A percentile compares a stretch with the other conserved stretches of the same genome.
phyloP scores from a whole-genome alignment of 306 rosid genomes.

The Crataegus laevigata region DNA sequence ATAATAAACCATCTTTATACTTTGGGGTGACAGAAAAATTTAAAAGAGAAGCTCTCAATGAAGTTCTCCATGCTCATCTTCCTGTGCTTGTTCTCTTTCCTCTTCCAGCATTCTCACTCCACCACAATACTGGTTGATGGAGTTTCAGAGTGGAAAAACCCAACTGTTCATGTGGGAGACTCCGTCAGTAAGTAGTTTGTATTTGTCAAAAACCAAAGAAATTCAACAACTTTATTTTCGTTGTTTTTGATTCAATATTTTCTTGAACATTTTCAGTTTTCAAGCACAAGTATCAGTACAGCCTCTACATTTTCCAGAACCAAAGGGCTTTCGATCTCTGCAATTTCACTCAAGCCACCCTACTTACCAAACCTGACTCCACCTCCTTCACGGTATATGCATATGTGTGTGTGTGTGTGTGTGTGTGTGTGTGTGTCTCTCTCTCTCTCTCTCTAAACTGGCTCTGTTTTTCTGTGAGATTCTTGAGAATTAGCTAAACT shows the following conservation, averaged over 20 bases:
- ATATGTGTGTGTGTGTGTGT: too few species aligned
- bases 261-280: conserved; percentile 41
- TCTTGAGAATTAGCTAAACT: background rate
- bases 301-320: conserved; percentile 89
- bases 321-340: conserved; percentile 62
- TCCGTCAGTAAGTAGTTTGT: conserved; percentile 52
- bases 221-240: background rate
- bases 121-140: conserved; percentile 65
- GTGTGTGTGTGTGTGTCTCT: too few species aligned
- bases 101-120: conserved; percentile 48
- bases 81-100: conserved; percentile 21
- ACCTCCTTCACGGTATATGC: conserved; percentile 48
- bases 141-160: conserved; percentile 70
- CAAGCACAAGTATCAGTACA: conserved; percentile 61
- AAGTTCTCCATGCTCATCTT: conserved; percentile 40
- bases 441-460: background rate
- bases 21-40: background rate
- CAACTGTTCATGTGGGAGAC: conserved; percentile 71
- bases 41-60: conserved; percentile 23
- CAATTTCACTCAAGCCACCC: conserved; percentile 70
- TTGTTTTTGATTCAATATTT: background rate
- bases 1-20: background rate
- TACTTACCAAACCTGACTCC: conserved; percentile 53
- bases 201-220: background rate
- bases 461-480: background rate